Base-by-base conservation (phyloP, 495 filamentous ascomycete genomes). In the Articulospora tetracladia region DNA sequence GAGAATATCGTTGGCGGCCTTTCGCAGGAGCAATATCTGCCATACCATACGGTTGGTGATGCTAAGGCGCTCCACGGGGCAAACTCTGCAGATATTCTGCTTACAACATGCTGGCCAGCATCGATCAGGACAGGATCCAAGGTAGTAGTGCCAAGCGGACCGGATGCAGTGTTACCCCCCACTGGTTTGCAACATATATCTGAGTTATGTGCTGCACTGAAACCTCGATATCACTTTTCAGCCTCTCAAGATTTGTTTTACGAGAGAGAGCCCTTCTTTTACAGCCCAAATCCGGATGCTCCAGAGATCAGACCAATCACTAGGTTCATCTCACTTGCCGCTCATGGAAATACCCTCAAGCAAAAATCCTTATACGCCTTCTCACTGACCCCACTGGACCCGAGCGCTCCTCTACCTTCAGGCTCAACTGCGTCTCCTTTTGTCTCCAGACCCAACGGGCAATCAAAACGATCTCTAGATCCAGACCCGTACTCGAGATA, bases 321-420 rank as follows among this genome's bases (percentile, higher is more conserved):
- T 2, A 86, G 93, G 22, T 98, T 98, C 72, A 85, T 97, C 67
- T 93, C 90, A 51, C 73, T 98, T 3, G 93, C 90, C 1, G 77
- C 87, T 4, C 91, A 81, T 69, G 86, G 82, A 51, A 96, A 93
- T 68, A 54, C 77, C 0, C 72, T 75, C 2, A 92, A 91, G 69
- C 84, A 88, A 49, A 96, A 96, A 76, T 87, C 89, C 52, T 84
- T 97, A 70, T 97, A 95, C 67, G 94, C 94, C 15, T 98, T 98
- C 72, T 81, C 81, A 7, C 74, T 97, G 8, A 82, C 86, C 55
- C 82, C 86, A n/a, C 77, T 80, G 15, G 81, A 88, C 1, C 66
- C 78, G 2, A 68, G 83, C 11, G 62, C 79, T 17, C 77, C 75
- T 1, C 70, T 90, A 13, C 91, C 92, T 0, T 55, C 60, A 0